These are phyloP conservation scores for Lactuca saligna DNA, from an alignment of 129 eudicot genomes.

Conservation along the genomic window DNA sequence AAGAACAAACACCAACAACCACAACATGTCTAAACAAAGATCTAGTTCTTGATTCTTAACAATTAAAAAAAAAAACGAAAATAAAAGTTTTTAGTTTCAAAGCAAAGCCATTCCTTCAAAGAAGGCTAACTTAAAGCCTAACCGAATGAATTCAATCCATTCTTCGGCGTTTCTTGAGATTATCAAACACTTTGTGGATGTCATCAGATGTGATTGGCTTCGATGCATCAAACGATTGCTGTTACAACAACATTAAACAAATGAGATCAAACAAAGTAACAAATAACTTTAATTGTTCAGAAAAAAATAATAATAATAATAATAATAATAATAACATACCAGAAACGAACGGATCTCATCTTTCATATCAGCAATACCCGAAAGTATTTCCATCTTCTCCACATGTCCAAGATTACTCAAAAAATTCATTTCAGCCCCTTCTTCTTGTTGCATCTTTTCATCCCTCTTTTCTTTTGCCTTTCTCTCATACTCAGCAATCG, in stretches of 20 bases:
- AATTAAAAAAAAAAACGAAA: not conserved
- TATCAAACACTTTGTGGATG: conserved; percentile 77
- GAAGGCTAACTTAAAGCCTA: not conserved
- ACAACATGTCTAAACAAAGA: conserved; percentile 21
- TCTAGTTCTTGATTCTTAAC: conserved; percentile 19
- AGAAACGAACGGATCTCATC: conserved; percentile 60
- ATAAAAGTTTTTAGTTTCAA: conserved; percentile 8
- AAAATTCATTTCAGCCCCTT: conserved; percentile 58
- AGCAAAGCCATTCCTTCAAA: conserved; percentile 9
- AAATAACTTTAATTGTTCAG: too few relatives aligned
- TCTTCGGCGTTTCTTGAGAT: conserved; percentile 77
- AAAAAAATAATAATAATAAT: not conserved
- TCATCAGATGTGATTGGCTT: conserved; percentile 75
- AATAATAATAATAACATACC: conserved; percentile 33
- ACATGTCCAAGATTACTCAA: conserved; percentile 76
- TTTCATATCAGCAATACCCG: conserved; percentile 91
- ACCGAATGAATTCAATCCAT: conserved; percentile 29
- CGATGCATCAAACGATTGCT: conserved; percentile 72
- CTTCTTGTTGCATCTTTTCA: conserved; percentile 72
- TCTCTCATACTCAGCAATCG: conserved; percentile 91
- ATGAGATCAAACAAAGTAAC: not conserved
- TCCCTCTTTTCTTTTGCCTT: conserved; percentile 69
- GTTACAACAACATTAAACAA: conserved; percentile 17
- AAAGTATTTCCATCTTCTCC: conserved; percentile 78
- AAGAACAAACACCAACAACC: conserved; percentile 21